Percentiles rank a stretch among this genome's conserved stretches.
phyloP scores from a whole-genome alignment of 2,329 filamentous ascomycete genomes.

The Ploettnerulaceae sp. region DNA sequence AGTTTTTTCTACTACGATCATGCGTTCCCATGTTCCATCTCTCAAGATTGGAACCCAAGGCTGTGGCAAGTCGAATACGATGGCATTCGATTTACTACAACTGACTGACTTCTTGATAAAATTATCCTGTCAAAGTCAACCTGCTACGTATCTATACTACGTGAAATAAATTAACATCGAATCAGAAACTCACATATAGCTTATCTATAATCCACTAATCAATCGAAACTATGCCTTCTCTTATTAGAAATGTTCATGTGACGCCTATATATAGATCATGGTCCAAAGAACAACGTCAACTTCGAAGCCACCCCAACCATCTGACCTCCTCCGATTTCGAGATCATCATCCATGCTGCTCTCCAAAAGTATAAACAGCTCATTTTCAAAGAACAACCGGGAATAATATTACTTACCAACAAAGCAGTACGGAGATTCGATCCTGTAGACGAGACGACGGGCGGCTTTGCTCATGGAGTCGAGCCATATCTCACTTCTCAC shows the following conservation, averaged over 20 bases:
- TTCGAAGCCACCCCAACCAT: slow-evolving; percentile 36
- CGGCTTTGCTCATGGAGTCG: slow-evolving; percentile 37
- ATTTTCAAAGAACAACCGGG: slow-evolving; percentile 37
- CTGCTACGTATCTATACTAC: too few relatives aligned
- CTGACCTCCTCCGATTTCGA: slow-evolving; percentile 35
- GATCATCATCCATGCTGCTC: slow-evolving; percentile 34
- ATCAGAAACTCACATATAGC: not conserved
- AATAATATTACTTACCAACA: slow-evolving; percentile 35
- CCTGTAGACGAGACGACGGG: slow-evolving; percentile 35
- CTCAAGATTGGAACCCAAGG: too few relatives aligned
- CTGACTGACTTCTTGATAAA: too few relatives aligned
- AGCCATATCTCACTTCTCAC: slow-evolving; percentile 34
- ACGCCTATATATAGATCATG: slow-evolving; percentile 30
- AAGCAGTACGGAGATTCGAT: slow-evolving; percentile 36
- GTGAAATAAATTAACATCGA: too few relatives aligned
- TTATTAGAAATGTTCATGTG: slow-evolving; percentile 29
- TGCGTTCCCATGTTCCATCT: too few relatives aligned
- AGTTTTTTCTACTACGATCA: too few relatives aligned
- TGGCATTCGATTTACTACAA: too few relatives aligned
- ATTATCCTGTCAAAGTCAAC: too few relatives aligned
- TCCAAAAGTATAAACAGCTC: slow-evolving; percentile 35
- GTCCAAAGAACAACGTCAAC: slow-evolving; percentile 32
- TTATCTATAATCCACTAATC: slow-evolving; percentile 8
- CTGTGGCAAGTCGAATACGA: too few relatives aligned
- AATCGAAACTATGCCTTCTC: slow-evolving; percentile 20